Evolutionary conservation across 768 basidiomycete genomes (phyloP).

Genomic region (Lentinus tigrinus): DNA sequence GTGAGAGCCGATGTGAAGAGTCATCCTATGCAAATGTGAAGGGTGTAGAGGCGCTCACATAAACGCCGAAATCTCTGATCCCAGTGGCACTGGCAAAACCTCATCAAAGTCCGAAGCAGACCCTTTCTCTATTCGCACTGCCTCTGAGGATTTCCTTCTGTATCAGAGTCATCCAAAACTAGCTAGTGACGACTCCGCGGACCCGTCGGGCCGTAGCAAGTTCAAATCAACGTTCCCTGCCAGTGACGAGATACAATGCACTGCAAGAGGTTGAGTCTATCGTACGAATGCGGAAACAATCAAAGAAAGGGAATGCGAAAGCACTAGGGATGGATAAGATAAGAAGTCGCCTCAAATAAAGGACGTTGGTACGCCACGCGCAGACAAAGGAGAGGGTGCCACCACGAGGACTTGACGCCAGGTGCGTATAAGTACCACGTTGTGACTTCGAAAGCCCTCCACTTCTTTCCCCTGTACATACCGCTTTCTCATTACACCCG

Average conservation of each 20-base stretch:
- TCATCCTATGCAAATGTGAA: slow-evolving; percentile 6
- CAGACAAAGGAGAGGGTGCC: background rate
- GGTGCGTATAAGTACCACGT: background rate
- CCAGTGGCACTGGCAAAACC: too few species aligned
- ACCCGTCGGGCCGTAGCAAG: too few species aligned
- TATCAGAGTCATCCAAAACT: too few species aligned
- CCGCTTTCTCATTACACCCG: background rate
- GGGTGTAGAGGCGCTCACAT: background rate
- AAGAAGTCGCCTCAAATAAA: background rate
- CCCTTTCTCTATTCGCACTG: too few species aligned
- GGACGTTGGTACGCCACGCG: background rate
- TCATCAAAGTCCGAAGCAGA: too few species aligned
- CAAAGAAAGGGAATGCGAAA: background rate
- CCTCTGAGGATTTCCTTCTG: too few species aligned
- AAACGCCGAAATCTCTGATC: background rate
- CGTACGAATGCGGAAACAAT: too few species aligned
- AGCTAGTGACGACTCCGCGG: too few species aligned
- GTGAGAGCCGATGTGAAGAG: background rate
- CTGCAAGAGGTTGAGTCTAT: too few species aligned
- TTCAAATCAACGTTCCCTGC: background rate
- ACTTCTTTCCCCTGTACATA: slow-evolving; percentile 6
- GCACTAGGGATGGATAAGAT: background rate
- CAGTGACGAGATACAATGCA: too few species aligned
- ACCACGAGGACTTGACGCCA: background rate
- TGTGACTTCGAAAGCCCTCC: background rate